Conservation (phyloP, 2,329 filamentous ascomycete genomes). For the Aspergillus tamarii region DNA sequence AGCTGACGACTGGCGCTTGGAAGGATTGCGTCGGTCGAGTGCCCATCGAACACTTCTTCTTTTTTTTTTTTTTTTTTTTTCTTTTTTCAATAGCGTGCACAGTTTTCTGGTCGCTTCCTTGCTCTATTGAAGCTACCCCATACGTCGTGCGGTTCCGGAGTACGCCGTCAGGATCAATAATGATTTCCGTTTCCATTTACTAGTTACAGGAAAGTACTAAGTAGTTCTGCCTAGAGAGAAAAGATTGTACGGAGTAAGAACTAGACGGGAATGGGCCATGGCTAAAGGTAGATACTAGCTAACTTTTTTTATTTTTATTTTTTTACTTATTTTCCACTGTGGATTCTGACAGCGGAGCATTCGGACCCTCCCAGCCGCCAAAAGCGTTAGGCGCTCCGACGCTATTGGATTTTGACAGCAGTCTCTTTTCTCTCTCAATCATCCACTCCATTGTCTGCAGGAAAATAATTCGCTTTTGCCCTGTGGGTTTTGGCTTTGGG, state of each 20-base stretch:
- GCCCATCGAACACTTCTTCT: neutral
- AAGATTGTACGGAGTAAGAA: neutral
- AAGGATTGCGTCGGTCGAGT: neutral
- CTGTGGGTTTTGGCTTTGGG: neutral
- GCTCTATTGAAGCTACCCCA: neutral
- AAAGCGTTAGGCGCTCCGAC: constrained; percentile 4
- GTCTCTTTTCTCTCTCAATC: neutral
- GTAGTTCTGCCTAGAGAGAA: neutral
- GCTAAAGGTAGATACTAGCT: neutral
- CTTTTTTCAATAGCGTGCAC: neutral
- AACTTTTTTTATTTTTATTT: no score
- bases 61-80: neutral
- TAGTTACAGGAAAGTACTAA: no score
- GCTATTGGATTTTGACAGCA: constrained; percentile 4
- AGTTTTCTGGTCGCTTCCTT: neutral
- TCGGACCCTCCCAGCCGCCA: neutral
- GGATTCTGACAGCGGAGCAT: constrained; percentile 5
- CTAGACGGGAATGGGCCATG: neutral
- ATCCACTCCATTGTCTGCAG: neutral
- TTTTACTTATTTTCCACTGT: neutral
- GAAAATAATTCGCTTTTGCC: neutral
- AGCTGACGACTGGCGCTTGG: neutral
- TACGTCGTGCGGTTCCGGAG: neutral
- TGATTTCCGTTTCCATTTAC: neutral
- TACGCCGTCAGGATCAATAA: neutral